These are phyloP conservation scores for Phytopythium boreale DNA, from an alignment of 352 stramenopile genomes.

Conservation along the genomic window DNA sequence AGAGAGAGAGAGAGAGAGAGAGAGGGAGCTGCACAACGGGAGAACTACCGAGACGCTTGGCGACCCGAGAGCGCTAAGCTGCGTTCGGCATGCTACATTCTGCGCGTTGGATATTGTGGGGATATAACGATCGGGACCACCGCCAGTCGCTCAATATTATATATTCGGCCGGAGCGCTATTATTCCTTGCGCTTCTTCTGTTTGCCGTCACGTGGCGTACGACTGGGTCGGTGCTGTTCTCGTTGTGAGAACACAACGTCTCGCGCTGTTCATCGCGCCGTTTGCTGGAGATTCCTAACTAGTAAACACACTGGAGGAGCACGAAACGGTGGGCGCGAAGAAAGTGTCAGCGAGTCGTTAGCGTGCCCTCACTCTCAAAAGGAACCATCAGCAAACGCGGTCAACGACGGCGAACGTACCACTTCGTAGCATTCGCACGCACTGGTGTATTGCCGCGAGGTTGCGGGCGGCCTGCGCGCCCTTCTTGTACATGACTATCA, in stretches of 20 bases:
- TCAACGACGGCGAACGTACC: conserved; percentile 31
- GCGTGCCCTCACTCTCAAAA: background rate
- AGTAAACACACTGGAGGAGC: conserved; percentile 48
- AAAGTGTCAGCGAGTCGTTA: background rate
- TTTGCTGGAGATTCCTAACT: conserved; percentile 68
- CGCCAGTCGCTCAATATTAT: conserved; percentile 1
- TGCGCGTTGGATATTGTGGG: background rate
- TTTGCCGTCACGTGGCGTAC: background rate
- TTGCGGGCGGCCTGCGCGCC: conserved; percentile 58
- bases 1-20: no score
- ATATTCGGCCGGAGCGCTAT: background rate
- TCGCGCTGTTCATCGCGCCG: conserved; percentile 35
- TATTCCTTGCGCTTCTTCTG: background rate
- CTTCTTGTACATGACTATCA: conserved; percentile 90
- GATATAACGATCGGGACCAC: background rate
- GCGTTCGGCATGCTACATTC: conserved; percentile 4
- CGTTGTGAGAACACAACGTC: background rate
- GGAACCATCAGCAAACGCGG: background rate
- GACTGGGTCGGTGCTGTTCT: background rate
- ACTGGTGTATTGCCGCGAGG: conserved; percentile 76
- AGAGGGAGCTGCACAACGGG: background rate
- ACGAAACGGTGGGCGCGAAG: background rate
- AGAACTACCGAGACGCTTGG: background rate
- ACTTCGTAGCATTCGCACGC: conserved; percentile 70
- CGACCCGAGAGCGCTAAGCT: background rate